These are phyloP conservation scores for Boletus rubescentipes DNA, from an alignment of 768 basidiomycete species.

Conservation along the genomic window DNA sequence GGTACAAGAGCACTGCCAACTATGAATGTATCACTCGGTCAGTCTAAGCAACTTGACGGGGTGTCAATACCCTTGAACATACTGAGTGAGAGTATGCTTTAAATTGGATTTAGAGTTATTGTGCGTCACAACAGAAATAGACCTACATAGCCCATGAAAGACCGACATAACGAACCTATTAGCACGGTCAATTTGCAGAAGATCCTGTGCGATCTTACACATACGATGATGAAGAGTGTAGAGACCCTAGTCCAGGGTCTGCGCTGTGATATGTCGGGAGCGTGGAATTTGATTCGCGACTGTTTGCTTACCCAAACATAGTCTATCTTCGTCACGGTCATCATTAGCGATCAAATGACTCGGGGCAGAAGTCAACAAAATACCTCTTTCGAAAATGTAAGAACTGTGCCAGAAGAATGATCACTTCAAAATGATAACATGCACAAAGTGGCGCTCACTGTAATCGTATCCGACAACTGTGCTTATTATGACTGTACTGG, in stretches of 20 bases:
- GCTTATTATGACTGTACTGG: background rate
- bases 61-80: background rate
- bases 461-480: slow-evolving; percentile 10
- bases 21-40: background rate
- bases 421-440: background rate
- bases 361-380: too few species aligned
- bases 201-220: background rate
- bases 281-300: background rate
- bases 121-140: too few species aligned
- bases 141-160: slow-evolving; percentile 9
- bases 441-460: background rate
- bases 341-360: too few species aligned
- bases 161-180: slow-evolving; percentile 13
- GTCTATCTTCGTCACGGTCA: slow-evolving; percentile 3
- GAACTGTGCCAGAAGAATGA: background rate
- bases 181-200: background rate
- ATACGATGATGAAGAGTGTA: slow-evolving; percentile 8
- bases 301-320: slow-evolving; percentile 11
- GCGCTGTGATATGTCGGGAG: background rate
- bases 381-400: slow-evolving; percentile 9
- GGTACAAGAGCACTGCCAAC: slow-evolving; percentile 7
- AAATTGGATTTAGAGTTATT: background rate
- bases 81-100: slow-evolving; percentile 4
- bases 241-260: slow-evolving; percentile 13
- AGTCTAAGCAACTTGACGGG: background rate